Conservation (phyloP, 345 rosid genomes). For the Acer saccharum region DNA sequence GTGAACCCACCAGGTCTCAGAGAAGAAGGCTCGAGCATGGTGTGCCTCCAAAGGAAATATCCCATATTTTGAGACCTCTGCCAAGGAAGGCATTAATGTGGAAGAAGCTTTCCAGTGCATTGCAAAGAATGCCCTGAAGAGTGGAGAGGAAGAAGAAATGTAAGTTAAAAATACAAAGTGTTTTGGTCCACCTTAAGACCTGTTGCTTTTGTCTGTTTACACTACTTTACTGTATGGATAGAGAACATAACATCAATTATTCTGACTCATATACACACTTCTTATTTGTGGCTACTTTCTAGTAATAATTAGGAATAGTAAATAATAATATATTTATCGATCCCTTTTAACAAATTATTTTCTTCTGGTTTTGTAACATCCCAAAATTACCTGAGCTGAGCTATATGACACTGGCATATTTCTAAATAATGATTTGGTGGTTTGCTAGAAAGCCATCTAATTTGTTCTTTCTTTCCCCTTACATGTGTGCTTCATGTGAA, state of each 20-base stretch:
- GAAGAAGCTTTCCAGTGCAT: slow-evolving; percentile 98
- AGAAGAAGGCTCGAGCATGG: slow-evolving; percentile 96
- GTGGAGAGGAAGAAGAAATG: slow-evolving; percentile 95
- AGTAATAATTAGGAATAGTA: not conserved
- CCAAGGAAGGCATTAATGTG: slow-evolving; percentile 93
- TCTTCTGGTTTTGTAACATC: not conserved
- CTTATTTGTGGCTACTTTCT: not conserved
- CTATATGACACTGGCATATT: not conserved
- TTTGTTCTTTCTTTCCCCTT: not conserved
- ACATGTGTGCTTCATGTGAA: not conserved
- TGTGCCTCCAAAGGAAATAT: slow-evolving; percentile 98
- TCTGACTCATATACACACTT: not conserved
- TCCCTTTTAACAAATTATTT: not conserved
- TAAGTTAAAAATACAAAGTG: slow-evolving; percentile 42
- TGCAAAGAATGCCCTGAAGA: slow-evolving; percentile 90
- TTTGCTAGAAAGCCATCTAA: not conserved
- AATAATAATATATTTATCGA: not conserved
- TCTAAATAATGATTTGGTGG: not conserved
- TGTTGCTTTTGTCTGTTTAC: not conserved
- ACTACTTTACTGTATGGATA: not conserved
- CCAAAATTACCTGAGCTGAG: not conserved
- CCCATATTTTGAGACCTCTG: slow-evolving; percentile 98
- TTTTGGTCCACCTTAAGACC: not conserved
- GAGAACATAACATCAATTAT: not conserved
- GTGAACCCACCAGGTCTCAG: slow-evolving; percentile 65